phyloP scores from a whole-genome alignment of 2,329 filamentous ascomycete species.

The Metarhizium rileyi region DNA sequence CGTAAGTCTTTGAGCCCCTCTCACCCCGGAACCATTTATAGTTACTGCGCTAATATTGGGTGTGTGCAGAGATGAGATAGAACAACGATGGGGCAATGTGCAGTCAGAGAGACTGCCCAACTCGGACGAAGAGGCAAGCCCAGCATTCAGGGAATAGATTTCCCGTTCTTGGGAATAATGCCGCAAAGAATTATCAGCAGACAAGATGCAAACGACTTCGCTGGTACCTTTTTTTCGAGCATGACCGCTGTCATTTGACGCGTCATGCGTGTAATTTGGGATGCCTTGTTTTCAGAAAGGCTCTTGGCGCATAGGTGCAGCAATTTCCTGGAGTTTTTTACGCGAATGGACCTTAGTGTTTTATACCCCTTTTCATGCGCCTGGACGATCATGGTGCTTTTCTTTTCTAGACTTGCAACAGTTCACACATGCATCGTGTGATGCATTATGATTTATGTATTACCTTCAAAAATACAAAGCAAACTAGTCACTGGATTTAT shows the following conservation, averaged over 20 bases:
- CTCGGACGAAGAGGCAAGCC: conserved; percentile 16
- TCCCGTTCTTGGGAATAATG: conserved; percentile 7
- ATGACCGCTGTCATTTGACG: neutral
- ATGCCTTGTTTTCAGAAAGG: neutral
- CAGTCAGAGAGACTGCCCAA: conserved; percentile 22
- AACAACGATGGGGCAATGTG: conserved; percentile 25
- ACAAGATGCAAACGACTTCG: neutral
- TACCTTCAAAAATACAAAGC: neutral
- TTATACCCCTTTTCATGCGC: neutral
- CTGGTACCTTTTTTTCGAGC: neutral
- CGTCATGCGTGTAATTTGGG: neutral
- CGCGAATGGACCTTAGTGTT: neutral
- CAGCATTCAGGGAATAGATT: conserved; percentile 17
- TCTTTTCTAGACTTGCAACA: neutral
- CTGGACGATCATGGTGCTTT: neutral
- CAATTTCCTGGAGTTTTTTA: neutral
- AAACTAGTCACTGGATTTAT: neutral
- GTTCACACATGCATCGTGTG: neutral
- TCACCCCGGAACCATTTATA: neutral
- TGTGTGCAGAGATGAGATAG: conserved; percentile 25
- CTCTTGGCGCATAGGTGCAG: neutral
- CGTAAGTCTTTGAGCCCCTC: conserved; percentile 25
- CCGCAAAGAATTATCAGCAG: no score
- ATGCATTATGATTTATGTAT: neutral
- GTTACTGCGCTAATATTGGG: conserved; percentile 10